A percentile compares a stretch with the other conserved stretches of the same genome.
Evolutionary conservation across 2,329 filamentous ascomycete genomes (phyloP).

Genomic region (Aspergillus sojae): DNA sequence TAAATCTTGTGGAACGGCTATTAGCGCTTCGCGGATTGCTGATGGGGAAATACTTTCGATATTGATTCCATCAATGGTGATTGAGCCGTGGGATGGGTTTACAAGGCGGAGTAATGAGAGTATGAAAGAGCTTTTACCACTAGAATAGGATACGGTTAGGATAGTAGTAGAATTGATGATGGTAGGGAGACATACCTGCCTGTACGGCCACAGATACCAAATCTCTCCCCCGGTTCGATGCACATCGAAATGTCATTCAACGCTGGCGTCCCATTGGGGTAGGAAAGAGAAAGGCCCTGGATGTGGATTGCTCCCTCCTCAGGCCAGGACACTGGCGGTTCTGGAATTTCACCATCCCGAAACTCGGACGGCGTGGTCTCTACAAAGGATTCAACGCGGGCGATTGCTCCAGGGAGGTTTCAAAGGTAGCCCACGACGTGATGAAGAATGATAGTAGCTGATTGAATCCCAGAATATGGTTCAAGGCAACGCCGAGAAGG

Average conservation of each 20-base stretch:
- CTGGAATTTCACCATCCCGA: neutral
- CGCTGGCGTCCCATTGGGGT: neutral
- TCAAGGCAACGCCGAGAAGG: conserved; percentile 50
- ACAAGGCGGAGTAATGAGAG: conserved; percentile 27
- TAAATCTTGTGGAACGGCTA: conserved; percentile 29
- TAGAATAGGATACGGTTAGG: neutral
- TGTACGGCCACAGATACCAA: conserved; percentile 5
- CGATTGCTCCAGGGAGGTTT: conserved; percentile 55
- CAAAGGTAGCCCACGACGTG: conserved; percentile 54
- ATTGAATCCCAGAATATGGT: conserved; percentile 43
- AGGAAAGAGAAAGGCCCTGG: neutral
- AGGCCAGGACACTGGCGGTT: neutral
- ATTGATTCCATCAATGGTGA: conserved; percentile 26
- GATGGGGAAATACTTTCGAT: conserved; percentile 17
- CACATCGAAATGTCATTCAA: neutral
- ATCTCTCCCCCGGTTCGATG: neutral
- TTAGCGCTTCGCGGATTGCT: conserved; percentile 18
- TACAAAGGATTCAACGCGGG: conserved; percentile 20
- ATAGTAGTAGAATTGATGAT: neutral
- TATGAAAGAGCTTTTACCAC: conserved; percentile 17
- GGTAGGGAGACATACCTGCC: conserved; percentile 1
- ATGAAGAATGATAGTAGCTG: conserved; percentile 33
- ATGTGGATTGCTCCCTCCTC: conserved; percentile 1
- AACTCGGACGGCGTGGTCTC: conserved; percentile 8
- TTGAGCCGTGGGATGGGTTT: conserved; percentile 26